Evolutionary conservation across 2,329 filamentous ascomycete species (phyloP), one percentile per base, ranked within the genome.

Genomic region (Tolypocladium inflatum): DNA sequence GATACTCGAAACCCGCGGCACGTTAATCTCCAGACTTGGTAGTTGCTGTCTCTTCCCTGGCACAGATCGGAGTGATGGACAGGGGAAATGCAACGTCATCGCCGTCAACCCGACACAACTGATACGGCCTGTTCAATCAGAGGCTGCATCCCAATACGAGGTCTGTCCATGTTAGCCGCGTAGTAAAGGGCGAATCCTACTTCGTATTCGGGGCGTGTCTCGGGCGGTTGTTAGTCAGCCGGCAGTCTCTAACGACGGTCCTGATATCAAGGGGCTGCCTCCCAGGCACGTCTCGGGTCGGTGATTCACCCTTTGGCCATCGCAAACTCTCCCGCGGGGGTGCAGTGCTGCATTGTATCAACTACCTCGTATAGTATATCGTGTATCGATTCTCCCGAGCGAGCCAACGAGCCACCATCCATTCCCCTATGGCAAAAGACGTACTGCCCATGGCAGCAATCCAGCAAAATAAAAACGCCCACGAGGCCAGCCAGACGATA

Each of bases 401-500:
- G n/a, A 51, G 17, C 39, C 11, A 1, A 17, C 26, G 9, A 6
- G 3, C 17, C 1, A 33, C 17, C 26, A 4, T 5, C 30, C 26
- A 4, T 5, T 33, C 26, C 45, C 45, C 9, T 7, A 5, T 33
- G 26, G 38, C 45, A 21, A 43, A 43, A 50, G 54, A 61, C 30
- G 56, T 23, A 48, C 41, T 59, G 41, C 55, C 52, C 57, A 15
- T n/a, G 26, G 39, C 58, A 59, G 15, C 26, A 30, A 19, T 10
- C 17, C 7, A 2, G 23, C 48, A n/a, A 10, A 38, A 64, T 61
- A 60, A 66, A 68, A 73, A 72, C 69, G 69, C 77, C 77, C 77
- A 80, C 74, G 76, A 78, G 75, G 67, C 76, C 71, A 66, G 66
- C 72, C 66, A 63, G 35, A 70, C 78, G 76, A 81, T 81, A 80